Base-by-base conservation (phyloP, 352 stramenopile species). In the Phytophthora meadii region DNA sequence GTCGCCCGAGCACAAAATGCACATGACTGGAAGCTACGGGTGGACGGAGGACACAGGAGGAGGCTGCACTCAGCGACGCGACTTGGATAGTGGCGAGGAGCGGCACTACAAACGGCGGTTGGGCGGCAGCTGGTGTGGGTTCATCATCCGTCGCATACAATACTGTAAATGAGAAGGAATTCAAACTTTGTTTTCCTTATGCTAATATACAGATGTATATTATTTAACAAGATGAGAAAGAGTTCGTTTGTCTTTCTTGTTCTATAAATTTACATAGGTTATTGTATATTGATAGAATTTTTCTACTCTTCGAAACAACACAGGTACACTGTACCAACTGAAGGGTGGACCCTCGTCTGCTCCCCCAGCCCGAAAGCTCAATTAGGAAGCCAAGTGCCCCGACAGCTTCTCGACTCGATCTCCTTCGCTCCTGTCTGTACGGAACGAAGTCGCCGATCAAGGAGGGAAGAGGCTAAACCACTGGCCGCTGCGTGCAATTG, bases 1-100 rank as follows among this genome's bases (percentile, higher is more conserved):
- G 9, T 90, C 82, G 28, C 72, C 70, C 41, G 87, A 88, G 72
- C 83, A 94, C 58, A 92, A 57, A 51, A 82, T 73, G 65, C 82
- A 94, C 78, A 92, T 90, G 28, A 30, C 25, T 25, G 15, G 9
- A 25, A 19, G n/a, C 11, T 15, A 27, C 37, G 10, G n/a, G 34
- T 22, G 36, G 19, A n/a, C 3, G 17, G 39, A 39, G 24, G 30
- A 4, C 4, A 30, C 6, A 11, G 30, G 30, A 30, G 10, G 49
- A 5, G 37, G 37, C 48, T 41, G 22, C 49, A 65, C 51, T 36
- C 28, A 17, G 36, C 25, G 3, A 17, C 8, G 50, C 41, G 47
- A 61, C 46, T 58, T 67, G 15, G 54, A 52, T 28, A 56, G 22
- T 70, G 46, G 14, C 37, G 37, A 41, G 9, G 10, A 40, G 14